Conservation (phyloP, 2,329 filamentous ascomycete genomes). For the Rhinocladiella mackenziei region DNA sequence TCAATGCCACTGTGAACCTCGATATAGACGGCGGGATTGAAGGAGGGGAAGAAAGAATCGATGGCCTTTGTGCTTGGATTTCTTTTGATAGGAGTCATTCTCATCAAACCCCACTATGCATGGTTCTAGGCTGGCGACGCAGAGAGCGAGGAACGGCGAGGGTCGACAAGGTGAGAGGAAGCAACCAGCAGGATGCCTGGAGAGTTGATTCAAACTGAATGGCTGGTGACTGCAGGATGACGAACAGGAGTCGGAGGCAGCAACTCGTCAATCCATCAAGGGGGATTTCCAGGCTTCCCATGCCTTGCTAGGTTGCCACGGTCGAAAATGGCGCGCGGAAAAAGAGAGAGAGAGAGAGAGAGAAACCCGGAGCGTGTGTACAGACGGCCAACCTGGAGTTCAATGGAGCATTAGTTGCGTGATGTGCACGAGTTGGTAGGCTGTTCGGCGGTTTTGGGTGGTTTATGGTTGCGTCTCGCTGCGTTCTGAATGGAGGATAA, state of each 20-base stretch:
- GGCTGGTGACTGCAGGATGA: constrained; percentile 16
- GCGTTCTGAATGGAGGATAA: constrained; percentile 22
- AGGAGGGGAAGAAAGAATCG: constrained; percentile 6
- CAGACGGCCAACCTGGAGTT: constrained; percentile 2
- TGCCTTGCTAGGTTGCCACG: background rate
- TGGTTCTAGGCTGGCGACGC: constrained; percentile 16
- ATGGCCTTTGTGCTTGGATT: constrained; percentile 16
- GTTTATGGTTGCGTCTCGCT: constrained; percentile 6
- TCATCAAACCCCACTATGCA: constrained; percentile 16
- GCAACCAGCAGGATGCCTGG: constrained; percentile 8
- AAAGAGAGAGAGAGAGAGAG: background rate
- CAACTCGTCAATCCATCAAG: no score
- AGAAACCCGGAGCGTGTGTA: background rate
- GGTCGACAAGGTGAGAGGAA: background rate
- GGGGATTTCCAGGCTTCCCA: background rate
- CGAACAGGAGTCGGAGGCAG: constrained; percentile 15
- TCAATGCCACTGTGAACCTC: no score
- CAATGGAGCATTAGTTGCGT: constrained; percentile 27
- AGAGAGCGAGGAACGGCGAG: constrained; percentile 9
- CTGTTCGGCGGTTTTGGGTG: no score
- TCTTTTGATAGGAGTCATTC: constrained; percentile 19
- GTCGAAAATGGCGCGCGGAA: constrained; percentile 7
- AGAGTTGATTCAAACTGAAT: no score
- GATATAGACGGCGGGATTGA: no score
- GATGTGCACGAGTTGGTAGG: no score